Percentiles rank a stretch among this genome's conserved stretches.
Evolutionary conservation across 2,329 filamentous ascomycete genomes (phyloP).

Genomic region (Beauveria caledonica): DNA sequence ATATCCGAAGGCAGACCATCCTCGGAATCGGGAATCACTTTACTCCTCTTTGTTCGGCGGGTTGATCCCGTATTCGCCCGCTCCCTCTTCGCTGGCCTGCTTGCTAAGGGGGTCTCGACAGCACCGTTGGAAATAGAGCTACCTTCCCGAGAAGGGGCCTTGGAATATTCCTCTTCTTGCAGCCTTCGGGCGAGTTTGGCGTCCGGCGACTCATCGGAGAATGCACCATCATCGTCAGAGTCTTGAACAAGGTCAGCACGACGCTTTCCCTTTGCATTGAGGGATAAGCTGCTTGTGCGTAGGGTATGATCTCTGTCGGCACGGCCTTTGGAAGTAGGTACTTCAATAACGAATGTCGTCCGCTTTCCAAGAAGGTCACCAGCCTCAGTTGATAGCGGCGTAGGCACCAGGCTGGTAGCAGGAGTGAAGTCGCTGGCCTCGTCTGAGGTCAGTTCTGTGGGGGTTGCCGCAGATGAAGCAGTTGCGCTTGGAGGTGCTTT

Average conservation of each 20-base stretch:
- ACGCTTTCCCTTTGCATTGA: slow-evolving; percentile 38
- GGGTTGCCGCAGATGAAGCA: slow-evolving; percentile 25
- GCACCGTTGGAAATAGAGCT: not conserved
- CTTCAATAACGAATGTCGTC: slow-evolving; percentile 19
- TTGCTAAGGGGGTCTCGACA: slow-evolving; percentile 8
- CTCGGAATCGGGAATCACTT: slow-evolving; percentile 23
- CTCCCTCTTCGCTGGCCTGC: slow-evolving; percentile 19
- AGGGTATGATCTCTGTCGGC: slow-evolving; percentile 23
- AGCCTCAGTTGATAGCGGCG: slow-evolving; percentile 18
- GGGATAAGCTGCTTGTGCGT: slow-evolving; percentile 37
- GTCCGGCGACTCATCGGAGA: slow-evolving; percentile 20
- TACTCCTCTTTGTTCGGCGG: slow-evolving; percentile 23
- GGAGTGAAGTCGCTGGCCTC: slow-evolving; percentile 28
- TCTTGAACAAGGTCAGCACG: slow-evolving; percentile 33
- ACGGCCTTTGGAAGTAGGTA: slow-evolving; percentile 20
- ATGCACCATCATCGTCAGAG: slow-evolving; percentile 28
- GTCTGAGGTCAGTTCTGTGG: slow-evolving; percentile 21
- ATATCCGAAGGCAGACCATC: slow-evolving; percentile 17
- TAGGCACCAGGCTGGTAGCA: slow-evolving; percentile 29
- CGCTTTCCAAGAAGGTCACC: slow-evolving; percentile 11
- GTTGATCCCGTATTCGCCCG: slow-evolving; percentile 13
- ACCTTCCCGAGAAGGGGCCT: slow-evolving; percentile 10
- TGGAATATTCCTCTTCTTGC: slow-evolving; percentile 26
- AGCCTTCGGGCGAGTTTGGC: slow-evolving; percentile 26
- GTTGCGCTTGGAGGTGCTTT: slow-evolving; percentile 18